These are phyloP conservation scores for Podospora appendiculata DNA, from an alignment of 495 filamentous ascomycete species.

Conservation along the genomic window DNA sequence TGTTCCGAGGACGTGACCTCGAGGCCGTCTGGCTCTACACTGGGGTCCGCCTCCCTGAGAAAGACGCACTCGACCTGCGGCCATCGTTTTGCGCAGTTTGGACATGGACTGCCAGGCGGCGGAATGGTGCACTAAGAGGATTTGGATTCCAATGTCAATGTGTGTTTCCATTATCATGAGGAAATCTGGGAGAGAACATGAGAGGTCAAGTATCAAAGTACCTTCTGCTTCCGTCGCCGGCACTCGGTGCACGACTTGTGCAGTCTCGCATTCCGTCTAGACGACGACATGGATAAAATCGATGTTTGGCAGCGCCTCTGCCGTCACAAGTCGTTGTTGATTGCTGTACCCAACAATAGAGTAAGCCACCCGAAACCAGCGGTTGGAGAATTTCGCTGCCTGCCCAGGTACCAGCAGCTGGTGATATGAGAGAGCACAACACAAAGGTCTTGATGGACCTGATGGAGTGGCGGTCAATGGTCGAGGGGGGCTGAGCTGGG, in stretches of 20 bases:
- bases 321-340: no score
- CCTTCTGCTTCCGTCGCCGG: constrained; percentile 10
- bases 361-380: no score
- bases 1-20: constrained; percentile 1
- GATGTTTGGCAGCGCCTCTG: no score
- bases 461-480: no score
- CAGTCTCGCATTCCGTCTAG: not conserved
- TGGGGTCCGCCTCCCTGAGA: not conserved
- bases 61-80: constrained; percentile 6
- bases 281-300: no score
- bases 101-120: not conserved
- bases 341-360: no score
- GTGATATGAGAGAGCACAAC: no score
- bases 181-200: not conserved
- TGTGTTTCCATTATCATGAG: not conserved
- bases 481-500: no score
- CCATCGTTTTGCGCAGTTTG: constrained; percentile 10
- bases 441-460: no score
- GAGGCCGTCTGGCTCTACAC: not conserved
- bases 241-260: constrained; percentile 12
- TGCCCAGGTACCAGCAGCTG: no score
- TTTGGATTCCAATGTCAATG: not conserved
- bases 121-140: constrained; percentile 1
- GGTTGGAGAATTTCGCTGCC: no score
- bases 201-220: not conserved